Evolutionary conservation across 2,329 filamentous ascomycete genomes (phyloP).

Genomic region (Trematosphaeria pertusa): DNA sequence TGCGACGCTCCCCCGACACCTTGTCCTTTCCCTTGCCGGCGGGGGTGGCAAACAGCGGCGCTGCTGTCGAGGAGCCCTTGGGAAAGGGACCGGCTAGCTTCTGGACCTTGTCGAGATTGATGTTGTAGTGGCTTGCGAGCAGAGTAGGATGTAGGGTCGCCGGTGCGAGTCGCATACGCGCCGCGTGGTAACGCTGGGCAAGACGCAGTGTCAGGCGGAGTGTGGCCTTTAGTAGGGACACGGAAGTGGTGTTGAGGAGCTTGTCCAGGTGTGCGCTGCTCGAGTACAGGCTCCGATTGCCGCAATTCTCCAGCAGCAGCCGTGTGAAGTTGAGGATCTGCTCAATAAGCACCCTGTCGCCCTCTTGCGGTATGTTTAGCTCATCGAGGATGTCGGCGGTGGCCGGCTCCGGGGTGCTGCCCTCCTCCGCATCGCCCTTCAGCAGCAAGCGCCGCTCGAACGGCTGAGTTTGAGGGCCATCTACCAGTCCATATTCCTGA

Average conservation of each 20-base stretch:
- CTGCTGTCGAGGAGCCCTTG: conserved; percentile 65
- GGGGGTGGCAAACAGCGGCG: conserved; percentile 61
- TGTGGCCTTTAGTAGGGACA: conserved; percentile 77
- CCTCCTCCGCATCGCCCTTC: conserved; percentile 61
- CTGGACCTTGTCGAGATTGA: conserved; percentile 78
- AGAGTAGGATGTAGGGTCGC: conserved; percentile 74
- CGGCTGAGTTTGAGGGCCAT: conserved; percentile 79
- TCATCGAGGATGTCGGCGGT: conserved; percentile 56
- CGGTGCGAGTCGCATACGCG: conserved; percentile 75
- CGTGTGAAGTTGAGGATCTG: conserved; percentile 83
- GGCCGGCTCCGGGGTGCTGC: conserved; percentile 27
- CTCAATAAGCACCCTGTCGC: conserved; percentile 81
- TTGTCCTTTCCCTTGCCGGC: conserved; percentile 79
- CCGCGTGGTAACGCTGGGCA: conserved; percentile 90
- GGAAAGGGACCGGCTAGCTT: conserved; percentile 83
- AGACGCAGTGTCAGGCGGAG: conserved; percentile 84
- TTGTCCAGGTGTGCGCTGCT: conserved; percentile 91
- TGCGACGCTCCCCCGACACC: conserved; percentile 49
- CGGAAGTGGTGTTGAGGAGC: conserved; percentile 84
- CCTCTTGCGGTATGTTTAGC: conserved; percentile 73
- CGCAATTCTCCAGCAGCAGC: conserved; percentile 90
- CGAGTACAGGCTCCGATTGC: conserved; percentile 93
- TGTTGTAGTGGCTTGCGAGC: conserved; percentile 81
- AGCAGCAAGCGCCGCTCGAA: conserved; percentile 73
- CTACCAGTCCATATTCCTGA: conserved; percentile 77